Percentiles rank a stretch among this genome's conserved stretches.
phyloP scores from a whole-genome alignment of 495 filamentous ascomycete species.

The Aspergillus ellipticus region DNA sequence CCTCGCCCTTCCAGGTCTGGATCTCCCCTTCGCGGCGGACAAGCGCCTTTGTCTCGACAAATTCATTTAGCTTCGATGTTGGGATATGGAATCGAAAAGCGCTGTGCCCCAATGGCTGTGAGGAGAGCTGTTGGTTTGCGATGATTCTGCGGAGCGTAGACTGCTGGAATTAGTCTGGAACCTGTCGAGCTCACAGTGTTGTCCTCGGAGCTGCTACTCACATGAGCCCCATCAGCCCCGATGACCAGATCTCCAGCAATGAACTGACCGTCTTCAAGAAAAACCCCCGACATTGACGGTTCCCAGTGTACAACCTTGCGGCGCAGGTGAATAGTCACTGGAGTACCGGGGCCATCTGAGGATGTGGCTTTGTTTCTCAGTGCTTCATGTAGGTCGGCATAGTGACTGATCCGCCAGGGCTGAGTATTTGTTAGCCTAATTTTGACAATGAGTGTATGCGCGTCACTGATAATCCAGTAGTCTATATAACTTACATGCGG shows the following conservation, averaged over 20 bases:
- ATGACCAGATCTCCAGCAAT: conserved; percentile 3
- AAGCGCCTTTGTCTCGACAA: conserved; percentile 23
- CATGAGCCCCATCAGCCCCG: conserved; percentile 9
- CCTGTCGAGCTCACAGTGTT: neutral
- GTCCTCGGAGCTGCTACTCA: neutral
- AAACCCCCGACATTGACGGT: neutral
- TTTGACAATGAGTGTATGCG: too few species aligned
- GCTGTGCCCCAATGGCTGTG: neutral
- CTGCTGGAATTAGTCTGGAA: neutral
- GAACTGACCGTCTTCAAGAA: neutral
- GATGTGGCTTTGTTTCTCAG: neutral
- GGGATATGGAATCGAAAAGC: conserved; percentile 4
- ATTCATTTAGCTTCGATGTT: neutral
- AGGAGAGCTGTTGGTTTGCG: neutral
- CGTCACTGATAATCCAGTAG: too few species aligned
- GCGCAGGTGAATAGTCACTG: neutral
- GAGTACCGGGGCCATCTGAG: neutral
- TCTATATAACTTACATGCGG: too few species aligned
- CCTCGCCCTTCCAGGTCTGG: conserved; percentile 36
- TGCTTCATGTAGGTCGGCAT: neutral
- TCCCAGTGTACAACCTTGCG: neutral
- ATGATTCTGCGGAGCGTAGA: neutral
- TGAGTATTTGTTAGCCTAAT: neutral
- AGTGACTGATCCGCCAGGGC: conserved; percentile 6
- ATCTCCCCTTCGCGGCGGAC: conserved; percentile 32